A percentile compares a stretch with the other conserved stretches of the same genome.
Conservation (phyloP, 306 rosid species). For the Comarum palustre region DNA sequence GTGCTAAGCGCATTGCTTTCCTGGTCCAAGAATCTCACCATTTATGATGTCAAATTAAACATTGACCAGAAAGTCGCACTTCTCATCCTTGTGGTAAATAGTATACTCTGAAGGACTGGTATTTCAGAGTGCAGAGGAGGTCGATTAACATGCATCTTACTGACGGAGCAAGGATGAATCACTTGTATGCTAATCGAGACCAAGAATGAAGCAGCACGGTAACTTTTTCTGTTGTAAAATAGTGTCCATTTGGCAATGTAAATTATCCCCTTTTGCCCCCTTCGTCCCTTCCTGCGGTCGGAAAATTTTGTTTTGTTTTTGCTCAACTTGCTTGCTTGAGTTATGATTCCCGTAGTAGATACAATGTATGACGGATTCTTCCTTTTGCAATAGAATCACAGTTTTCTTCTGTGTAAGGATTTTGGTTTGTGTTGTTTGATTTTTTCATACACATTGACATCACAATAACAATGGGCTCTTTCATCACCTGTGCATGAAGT, state of each 20-base stretch:
- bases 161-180: slow-evolving; percentile 27
- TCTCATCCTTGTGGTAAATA: slow-evolving; percentile 41
- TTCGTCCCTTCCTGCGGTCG: slow-evolving; percentile 3
- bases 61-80: slow-evolving; percentile 37
- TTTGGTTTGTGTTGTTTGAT: background rate
- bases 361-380: slow-evolving; percentile 18
- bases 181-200: slow-evolving; percentile 25
- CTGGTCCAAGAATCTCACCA: slow-evolving; percentile 70
- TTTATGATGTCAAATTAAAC: slow-evolving; percentile 54
- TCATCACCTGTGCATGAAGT: background rate
- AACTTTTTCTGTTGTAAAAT: slow-evolving; percentile 41
- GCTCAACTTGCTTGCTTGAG: too few relatives aligned
- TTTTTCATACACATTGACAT: background rate
- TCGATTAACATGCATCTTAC: slow-evolving; percentile 27
- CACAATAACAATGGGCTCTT: background rate
- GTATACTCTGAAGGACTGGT: slow-evolving; percentile 39
- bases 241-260: slow-evolving; percentile 41
- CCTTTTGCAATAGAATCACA: background rate
- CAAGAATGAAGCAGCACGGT: slow-evolving; percentile 8
- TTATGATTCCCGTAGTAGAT: background rate
- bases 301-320: slow-evolving; percentile 4
- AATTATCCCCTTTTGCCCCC: slow-evolving; percentile 20
- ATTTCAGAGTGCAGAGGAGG: slow-evolving; percentile 43
- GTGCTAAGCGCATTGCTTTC: slow-evolving; percentile 69
- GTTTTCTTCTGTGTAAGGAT: background rate